Evolutionary conservation across 169 alveolate genomes (phyloP).

Genomic region (Plasmodium relictum): DNA sequence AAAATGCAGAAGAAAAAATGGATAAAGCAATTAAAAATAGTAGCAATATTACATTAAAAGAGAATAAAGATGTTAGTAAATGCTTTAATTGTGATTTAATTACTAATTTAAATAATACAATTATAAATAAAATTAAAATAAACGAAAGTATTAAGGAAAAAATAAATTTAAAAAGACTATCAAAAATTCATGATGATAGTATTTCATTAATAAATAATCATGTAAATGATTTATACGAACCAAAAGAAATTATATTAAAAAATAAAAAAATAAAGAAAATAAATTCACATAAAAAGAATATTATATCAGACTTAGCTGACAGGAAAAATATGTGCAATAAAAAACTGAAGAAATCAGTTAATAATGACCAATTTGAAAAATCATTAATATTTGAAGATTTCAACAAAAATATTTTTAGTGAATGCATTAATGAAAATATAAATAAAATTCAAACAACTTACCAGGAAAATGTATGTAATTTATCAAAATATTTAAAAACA

Average conservation of each 20-base stretch:
- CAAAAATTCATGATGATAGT: neutral
- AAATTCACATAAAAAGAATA: constrained; percentile 24
- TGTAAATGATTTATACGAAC: neutral
- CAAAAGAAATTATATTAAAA: neutral
- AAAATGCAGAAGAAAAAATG: no score
- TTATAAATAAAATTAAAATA: no score
- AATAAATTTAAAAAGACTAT: neutral
- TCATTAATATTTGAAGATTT: neutral
- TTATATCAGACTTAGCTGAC: constrained; percentile 9
- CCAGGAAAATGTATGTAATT: neutral
- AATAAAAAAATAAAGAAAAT: constrained; percentile 8
- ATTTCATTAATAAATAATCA: constrained; percentile 1
- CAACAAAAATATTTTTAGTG: neutral
- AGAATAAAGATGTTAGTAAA: no score
- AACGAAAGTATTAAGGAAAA: neutral
- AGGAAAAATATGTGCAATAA: constrained; percentile 23
- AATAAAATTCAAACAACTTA: neutral
- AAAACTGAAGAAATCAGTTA: constrained; percentile 14
- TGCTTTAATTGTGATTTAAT: no score
- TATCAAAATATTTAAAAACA: neutral
- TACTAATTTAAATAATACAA: no score
- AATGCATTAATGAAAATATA: constrained; percentile 1
- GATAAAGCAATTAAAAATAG: no score
- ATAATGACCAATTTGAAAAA: constrained; percentile 6
- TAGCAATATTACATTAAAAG: no score